Conservation (phyloP, 495 filamentous ascomycete species). For the Trichoderma asperelloides region DNA sequence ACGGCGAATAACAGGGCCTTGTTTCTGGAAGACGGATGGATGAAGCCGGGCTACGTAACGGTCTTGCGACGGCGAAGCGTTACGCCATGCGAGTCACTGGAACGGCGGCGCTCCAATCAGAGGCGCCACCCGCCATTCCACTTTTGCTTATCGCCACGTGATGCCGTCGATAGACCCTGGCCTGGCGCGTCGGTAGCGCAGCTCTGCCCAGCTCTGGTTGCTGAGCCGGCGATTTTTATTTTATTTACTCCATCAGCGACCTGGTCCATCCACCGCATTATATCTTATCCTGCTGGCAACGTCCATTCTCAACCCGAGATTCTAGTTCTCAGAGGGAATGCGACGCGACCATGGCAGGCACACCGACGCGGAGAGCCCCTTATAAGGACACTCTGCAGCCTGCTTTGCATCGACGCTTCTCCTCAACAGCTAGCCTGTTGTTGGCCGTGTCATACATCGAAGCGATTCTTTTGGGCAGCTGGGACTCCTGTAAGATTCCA, state of each 20-base stretch:
- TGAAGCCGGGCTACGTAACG: slow-evolving; percentile 5
- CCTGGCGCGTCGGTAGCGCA: slow-evolving; percentile 7
- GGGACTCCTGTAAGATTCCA: slow-evolving; percentile 52
- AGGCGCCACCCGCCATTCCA: neutral
- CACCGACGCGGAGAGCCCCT: slow-evolving; percentile 32
- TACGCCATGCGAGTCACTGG: slow-evolving; percentile 6
- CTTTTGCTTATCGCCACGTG: slow-evolving; percentile 8
- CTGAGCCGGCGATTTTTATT: slow-evolving; percentile 7
- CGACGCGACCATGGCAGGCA: slow-evolving; percentile 32
- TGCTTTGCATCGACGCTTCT: slow-evolving; percentile 78
- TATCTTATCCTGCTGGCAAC: neutral
- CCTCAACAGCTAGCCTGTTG: slow-evolving; percentile 56
- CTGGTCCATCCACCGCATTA: neutral
- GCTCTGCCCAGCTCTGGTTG: slow-evolving; percentile 8
- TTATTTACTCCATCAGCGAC: slow-evolving; percentile 10
- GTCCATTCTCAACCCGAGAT: neutral
- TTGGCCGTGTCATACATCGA: slow-evolving; percentile 66
- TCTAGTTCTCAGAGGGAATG: slow-evolving; percentile 21
- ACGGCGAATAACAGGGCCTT: neutral
- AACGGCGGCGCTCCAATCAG: neutral
- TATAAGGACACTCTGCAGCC: slow-evolving; percentile 92
- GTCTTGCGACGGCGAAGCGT: slow-evolving; percentile 1
- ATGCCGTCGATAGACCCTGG: neutral
- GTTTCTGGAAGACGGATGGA: neutral
- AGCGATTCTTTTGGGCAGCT: slow-evolving; percentile 59